phyloP scores from a whole-genome alignment of 2,329 filamentous ascomycete species.

The Microsporum canis region DNA sequence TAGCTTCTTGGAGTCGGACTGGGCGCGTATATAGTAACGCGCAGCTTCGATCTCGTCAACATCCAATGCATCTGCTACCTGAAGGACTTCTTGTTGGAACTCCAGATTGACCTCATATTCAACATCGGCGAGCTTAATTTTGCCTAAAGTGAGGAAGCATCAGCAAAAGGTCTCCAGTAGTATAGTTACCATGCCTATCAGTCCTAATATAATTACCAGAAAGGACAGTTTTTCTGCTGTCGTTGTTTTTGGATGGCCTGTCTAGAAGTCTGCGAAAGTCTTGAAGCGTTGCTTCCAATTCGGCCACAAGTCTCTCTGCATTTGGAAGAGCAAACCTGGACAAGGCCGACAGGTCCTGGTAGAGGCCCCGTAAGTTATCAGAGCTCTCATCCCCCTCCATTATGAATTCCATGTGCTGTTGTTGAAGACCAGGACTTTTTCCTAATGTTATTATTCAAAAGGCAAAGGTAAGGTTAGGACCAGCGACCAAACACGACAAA shows the following conservation, averaged over 20 bases:
- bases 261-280: conserved; percentile 63
- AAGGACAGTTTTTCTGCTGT: conserved; percentile 60
- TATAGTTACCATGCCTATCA: not conserved
- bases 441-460: not conserved
- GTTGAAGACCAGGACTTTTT: not conserved
- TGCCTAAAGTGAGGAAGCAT: conserved; percentile 44
- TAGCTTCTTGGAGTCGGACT: conserved; percentile 55
- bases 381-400: conserved; percentile 68
- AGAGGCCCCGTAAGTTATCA: conserved; percentile 69
- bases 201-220: conserved; percentile 42
- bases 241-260: conserved; percentile 61
- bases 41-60: conserved; percentile 83
- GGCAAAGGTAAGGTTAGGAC: not conserved
- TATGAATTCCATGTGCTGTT: conserved; percentile 3
- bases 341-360: conserved; percentile 70
- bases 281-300: conserved; percentile 55
- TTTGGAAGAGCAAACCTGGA: conserved; percentile 59
- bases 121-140: conserved; percentile 58
- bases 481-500: conserved; percentile 1
- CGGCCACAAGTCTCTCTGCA: conserved; percentile 54
- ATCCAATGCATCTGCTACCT: conserved; percentile 77
- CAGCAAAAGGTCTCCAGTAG: not conserved
- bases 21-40: conserved; percentile 60
- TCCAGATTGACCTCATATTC: conserved; percentile 75
- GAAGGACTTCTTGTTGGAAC: conserved; percentile 71